phyloP scores from a whole-genome alignment of 2,329 filamentous ascomycete genomes.

The Talaromyces albobiverticillius region DNA sequence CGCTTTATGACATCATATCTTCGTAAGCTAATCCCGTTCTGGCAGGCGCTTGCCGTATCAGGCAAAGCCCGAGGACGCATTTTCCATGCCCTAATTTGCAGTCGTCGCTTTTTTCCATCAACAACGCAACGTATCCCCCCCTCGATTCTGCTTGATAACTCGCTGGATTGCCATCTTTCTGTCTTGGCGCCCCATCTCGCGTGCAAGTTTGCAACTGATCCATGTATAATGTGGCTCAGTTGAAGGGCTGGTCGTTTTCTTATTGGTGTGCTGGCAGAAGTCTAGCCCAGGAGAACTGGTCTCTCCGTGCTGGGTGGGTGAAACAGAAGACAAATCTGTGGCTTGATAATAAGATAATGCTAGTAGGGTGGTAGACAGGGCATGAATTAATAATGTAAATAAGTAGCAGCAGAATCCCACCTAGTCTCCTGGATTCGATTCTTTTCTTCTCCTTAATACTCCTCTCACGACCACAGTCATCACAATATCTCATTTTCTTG shows the following conservation, averaged over 20 bases:
- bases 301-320: background rate
- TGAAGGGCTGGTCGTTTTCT: too few relatives aligned
- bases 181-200: background rate
- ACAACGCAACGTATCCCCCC: background rate
- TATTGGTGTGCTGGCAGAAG: background rate
- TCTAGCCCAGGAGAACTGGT: background rate
- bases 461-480: background rate
- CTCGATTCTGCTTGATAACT: background rate
- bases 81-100: slow-evolving; percentile 11
- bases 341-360: background rate
- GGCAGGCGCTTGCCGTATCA: background rate
- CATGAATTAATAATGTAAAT: background rate
- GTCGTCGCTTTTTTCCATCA: background rate
- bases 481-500: background rate
- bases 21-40: background rate
- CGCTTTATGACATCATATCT: slow-evolving; percentile 15
- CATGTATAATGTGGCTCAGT: slow-evolving; percentile 3
- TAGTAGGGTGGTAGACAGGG: background rate
- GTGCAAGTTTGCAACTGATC: background rate
- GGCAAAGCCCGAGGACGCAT: slow-evolving; percentile 1
- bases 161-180: background rate
- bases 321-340: background rate
- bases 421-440: background rate
- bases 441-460: background rate
- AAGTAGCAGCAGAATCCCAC: background rate